Evolutionary conservation across 139 green algal species (phyloP).

Genomic region (Tetraselmis striata): DNA sequence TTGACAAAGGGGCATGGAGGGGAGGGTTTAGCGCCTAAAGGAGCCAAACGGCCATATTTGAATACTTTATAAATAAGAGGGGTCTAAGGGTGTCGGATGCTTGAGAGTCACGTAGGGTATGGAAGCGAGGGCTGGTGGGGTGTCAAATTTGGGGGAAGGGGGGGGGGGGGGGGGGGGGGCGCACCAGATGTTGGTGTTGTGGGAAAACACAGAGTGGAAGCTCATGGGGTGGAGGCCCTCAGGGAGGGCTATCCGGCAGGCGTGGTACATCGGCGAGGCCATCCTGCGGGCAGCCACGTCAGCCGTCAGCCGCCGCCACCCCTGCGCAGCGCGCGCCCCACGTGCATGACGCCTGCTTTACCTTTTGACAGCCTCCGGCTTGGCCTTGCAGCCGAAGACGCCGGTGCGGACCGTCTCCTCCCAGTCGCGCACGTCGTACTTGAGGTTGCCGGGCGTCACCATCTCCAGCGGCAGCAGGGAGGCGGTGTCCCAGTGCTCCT

Average conservation of each 20-base stretch:
- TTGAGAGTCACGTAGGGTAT: not conserved
- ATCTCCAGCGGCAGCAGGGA: slow-evolving; percentile 18
- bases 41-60: too few relatives aligned
- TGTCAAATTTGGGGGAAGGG: too few relatives aligned
- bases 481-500: not conserved
- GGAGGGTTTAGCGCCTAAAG: too few relatives aligned
- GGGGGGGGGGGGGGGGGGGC: too few relatives aligned
- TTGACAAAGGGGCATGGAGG: too few relatives aligned
- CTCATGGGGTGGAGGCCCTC: slow-evolving; percentile 48
- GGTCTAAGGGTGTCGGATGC: too few relatives aligned
- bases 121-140: not conserved
- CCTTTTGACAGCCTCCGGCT: slow-evolving; percentile 9
- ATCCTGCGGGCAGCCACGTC: too few relatives aligned
- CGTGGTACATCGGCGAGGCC: slow-evolving; percentile 4
- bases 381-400: slow-evolving; percentile 11
- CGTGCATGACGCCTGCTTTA: slow-evolving; percentile 4
- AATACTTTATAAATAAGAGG: too few relatives aligned
- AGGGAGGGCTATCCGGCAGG: slow-evolving; percentile 20
- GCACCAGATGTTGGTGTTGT: slow-evolving; percentile 64
- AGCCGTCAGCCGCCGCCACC: not conserved
- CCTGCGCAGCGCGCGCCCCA: not conserved
- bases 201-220: slow-evolving; percentile 43
- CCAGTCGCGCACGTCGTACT: slow-evolving; percentile 47
- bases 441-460: slow-evolving; percentile 41
- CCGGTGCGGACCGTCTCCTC: not conserved